Conservation (phyloP, 129 eudicot genomes). For the Mikania micrantha region DNA sequence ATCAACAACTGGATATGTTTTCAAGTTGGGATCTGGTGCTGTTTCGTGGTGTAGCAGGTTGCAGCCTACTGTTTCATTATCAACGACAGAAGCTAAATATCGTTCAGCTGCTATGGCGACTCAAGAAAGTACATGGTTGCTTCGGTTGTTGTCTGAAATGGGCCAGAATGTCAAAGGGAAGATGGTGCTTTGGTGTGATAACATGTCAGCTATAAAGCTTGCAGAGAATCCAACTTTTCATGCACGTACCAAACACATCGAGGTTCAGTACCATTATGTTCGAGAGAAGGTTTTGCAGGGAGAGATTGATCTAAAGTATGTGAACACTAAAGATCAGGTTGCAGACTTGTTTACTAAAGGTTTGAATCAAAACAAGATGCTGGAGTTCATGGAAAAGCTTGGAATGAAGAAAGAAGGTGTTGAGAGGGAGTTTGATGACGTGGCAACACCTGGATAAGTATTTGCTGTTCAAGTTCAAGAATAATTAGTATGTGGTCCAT, state of each 20-base stretch:
- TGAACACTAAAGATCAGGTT: not conserved
- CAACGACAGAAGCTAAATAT: too few species aligned
- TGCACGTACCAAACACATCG: not conserved
- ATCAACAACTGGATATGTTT: not conserved
- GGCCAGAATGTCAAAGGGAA: not conserved
- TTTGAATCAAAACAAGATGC: not conserved
- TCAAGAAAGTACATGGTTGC: not conserved
- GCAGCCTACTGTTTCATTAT: too few species aligned
- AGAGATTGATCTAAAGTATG: not conserved
- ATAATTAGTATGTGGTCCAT: too few species aligned
- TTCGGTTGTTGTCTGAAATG: not conserved
- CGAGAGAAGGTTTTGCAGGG: not conserved
- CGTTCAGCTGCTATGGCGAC: too few species aligned
- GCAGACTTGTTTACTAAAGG: not conserved
- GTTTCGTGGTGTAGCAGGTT: not conserved
- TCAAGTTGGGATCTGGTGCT: not conserved
- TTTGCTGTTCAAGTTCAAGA: too few species aligned
- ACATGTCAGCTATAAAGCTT: not conserved
- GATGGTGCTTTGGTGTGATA: not conserved
- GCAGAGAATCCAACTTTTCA: not conserved
- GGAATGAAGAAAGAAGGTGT: not conserved
- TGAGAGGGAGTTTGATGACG: not conserved
- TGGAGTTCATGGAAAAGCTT: not conserved
- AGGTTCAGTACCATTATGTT: not conserved
- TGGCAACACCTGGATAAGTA: too few species aligned